Percentiles rank a stretch among this genome's conserved stretches.
Conservation (phyloP, 805 yeast genomes). For the Zygotorulaspora sp. region DNA sequence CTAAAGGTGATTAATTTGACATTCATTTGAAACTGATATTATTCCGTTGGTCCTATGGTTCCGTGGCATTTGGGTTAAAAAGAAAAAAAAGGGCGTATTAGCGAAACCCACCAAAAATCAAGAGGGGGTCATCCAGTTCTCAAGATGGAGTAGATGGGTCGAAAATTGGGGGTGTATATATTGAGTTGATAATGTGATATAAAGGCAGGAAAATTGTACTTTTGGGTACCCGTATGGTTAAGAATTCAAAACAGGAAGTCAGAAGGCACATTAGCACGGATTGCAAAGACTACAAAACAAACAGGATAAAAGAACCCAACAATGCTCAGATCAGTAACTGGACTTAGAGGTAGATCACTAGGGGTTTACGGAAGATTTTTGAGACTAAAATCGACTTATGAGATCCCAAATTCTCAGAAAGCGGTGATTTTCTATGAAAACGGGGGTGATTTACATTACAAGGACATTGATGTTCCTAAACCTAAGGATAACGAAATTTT, state of each 20-base stretch:
- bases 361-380: conserved; percentile 9
- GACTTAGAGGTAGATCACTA: conserved; percentile 2
- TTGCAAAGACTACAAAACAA: too few relatives aligned
- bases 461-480: conserved; percentile 51
- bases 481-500: conserved; percentile 56
- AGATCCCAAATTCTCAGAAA: conserved; percentile 47
- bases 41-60: too few relatives aligned
- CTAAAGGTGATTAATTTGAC: neutral
- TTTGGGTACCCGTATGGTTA: too few relatives aligned
- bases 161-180: neutral
- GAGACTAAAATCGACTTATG: conserved; percentile 24
- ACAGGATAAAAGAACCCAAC: neutral
- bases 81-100: neutral
- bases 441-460: conserved; percentile 46
- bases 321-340: conserved; percentile 18
- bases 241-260: too few relatives aligned
- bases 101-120: neutral
- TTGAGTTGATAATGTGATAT: too few relatives aligned
- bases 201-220: too few relatives aligned
- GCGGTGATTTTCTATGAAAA: conserved; percentile 49
- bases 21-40: too few relatives aligned
- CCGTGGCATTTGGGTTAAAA: neutral
- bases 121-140: neutral
- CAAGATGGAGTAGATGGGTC: neutral
- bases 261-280: too few relatives aligned